Evolutionary conservation across 1,139 yeast genomes (phyloP).

Genomic region (Taphrina wiesneri): DNA sequence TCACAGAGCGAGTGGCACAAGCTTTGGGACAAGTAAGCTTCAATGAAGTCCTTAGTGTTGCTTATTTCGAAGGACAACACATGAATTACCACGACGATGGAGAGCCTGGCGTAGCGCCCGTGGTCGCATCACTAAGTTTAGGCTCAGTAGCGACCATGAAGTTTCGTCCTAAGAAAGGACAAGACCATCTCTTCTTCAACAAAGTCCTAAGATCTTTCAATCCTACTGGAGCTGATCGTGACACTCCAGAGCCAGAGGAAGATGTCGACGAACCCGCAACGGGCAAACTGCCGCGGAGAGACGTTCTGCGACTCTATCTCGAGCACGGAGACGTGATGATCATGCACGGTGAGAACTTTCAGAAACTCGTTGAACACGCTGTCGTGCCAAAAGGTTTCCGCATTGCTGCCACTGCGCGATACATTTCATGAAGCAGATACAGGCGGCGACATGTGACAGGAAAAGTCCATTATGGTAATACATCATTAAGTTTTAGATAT

Average conservation of each 20-base stretch:
- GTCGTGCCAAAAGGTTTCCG: background rate
- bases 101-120: background rate
- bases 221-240: background rate
- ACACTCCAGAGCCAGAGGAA: background rate
- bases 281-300: background rate
- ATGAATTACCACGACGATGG: slow-evolving; percentile 29
- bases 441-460: background rate
- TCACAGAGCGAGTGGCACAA: background rate
- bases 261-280: background rate
- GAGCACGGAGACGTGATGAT: slow-evolving; percentile 20
- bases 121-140: slow-evolving; percentile 6
- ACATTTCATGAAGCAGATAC: background rate
- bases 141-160: slow-evolving; percentile 13
- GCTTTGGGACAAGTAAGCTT: background rate
- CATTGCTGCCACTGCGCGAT: slow-evolving; percentile 1
- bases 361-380: background rate
- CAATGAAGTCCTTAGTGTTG: slow-evolving; percentile 32
- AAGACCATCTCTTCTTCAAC: background rate
- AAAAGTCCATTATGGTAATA: background rate
- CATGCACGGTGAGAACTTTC: background rate
- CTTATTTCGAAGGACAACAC: slow-evolving; percentile 25
- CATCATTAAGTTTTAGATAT: background rate
- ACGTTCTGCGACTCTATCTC: background rate
- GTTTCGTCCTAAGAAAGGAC: slow-evolving; percentile 8
- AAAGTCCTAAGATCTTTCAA: background rate